Base-by-base conservation (phyloP, 208 protist species). In the Sergeia podlipaevii region DNA sequence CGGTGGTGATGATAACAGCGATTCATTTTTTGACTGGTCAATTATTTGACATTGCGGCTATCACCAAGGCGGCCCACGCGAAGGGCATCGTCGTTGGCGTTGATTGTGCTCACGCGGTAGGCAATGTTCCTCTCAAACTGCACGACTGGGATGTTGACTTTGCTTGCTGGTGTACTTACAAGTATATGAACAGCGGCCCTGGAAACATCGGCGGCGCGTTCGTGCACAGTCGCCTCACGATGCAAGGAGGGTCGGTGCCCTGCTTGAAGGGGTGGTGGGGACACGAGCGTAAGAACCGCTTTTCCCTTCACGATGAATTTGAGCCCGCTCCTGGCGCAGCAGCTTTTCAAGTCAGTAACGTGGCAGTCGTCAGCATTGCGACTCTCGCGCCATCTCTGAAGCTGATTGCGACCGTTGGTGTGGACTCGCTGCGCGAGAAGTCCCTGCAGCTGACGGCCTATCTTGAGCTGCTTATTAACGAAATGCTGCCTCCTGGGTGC, bases 111-210 rank as follows among this genome's bases (percentile, higher is more conserved):
- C 92, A 98, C 60, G 97, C 96, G n/a, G 93, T 82, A 3, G 96
- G 95, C 48, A 97, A 97, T 65, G 85, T 97, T 18, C 74, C 74
- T 27, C 77, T 98, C 27, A 42, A 80, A 46, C 77, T 98, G 24
- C 94, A 98, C 55, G 95, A 97, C 45, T 98, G 97, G 97, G 72
- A 89, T 34, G 91, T 98, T 6, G 97, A 98, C 68, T 98, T 98
- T 76, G 97, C 92, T 4, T 91, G 70, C 67, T 98, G 94, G 94
- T 97, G 93, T 69, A 89, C 84, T n/a, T 98, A 97, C 82, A 97
- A 96, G 55, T 98, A 98, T 74, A 68, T 98, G n/a, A 97, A 97
- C 76, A 74, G 76, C 30, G 97, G 96, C 3, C 91, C 95, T 6
- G 88, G 88, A 47, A 85, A 75, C 58, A 80, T 97, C 26, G 88